Evolutionary conservation across 1,284 basidiomycete genomes (phyloP), one percentile per base, ranked within the genome.

Genomic region (Amylostereum areolatum): DNA sequence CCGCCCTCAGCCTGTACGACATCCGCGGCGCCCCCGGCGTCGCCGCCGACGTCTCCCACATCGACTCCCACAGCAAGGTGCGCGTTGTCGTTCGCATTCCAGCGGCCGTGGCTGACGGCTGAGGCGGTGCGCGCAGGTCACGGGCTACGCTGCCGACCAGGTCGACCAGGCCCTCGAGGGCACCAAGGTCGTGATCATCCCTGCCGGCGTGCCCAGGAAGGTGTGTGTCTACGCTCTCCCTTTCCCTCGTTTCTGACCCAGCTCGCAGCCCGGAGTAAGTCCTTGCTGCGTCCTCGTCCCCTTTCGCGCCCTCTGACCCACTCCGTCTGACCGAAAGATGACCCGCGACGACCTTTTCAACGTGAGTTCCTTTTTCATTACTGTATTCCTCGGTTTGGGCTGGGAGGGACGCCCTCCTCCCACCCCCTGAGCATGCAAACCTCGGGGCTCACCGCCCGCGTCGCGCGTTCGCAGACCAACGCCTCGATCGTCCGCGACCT

Each of bases 171-270:
- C 93, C 25, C 80, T 97, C 52, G 81, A 89, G 55, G 91, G 87
- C 59, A 86, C 81, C 56, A 77, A 95, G 71, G 86, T 99, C 57
- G 87, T 99, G 59, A 89, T 99, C 60, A 97, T 98, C 69, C 97
- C 97, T 54, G 96, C 96, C 69, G 97, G 96, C 81, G 92, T 95
- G 52, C 92, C 92, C 56, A 79, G 92, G 66, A 95, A 95, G 83
- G 92, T 93, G 68, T 47, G 72, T 69, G 66, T 59, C 25, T 39
- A 30, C 27, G 2, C 51, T 50, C 33, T 29, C 31, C 45, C 42
- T 25, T 47, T 28, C 27, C 12, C 45, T 33, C 41, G 43, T 47
- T 35, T 50, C 50, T 57, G 40, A 61, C 66, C 50, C 71, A 54
- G 46, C 52, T 45, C 33, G 48, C 58, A 33, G 41, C 41, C 41